phyloP scores from a whole-genome alignment of 805 yeast genomes.

The Suhomyces prunicola region DNA sequence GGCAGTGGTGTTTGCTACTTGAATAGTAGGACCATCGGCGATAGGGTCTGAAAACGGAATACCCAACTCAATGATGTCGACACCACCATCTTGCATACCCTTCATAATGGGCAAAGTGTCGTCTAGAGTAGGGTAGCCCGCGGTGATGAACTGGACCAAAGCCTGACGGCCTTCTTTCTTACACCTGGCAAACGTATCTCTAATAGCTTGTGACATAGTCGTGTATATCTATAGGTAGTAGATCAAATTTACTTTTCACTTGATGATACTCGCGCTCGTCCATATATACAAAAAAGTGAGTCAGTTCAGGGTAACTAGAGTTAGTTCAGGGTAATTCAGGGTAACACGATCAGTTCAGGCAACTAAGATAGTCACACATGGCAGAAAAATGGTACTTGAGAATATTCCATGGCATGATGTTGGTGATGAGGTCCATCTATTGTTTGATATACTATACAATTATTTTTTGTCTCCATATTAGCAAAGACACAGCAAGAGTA shows the following conservation, averaged over 20 bases:
- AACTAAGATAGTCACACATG: background rate
- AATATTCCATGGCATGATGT: background rate
- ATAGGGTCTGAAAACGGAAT: slow-evolving; percentile 97
- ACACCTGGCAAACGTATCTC: slow-evolving; percentile 59
- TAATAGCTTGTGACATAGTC: slow-evolving; percentile 50
- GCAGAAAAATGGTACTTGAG: background rate
- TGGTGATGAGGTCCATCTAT: background rate
- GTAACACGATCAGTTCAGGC: slow-evolving; percentile 1
- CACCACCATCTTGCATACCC: slow-evolving; percentile 94
- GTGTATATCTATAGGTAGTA: background rate
- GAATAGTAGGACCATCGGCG: slow-evolving; percentile 98
- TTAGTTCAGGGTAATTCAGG: slow-evolving; percentile 3
- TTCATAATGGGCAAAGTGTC: slow-evolving; percentile 84
- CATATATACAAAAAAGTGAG: slow-evolving; percentile 12
- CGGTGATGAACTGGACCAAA: slow-evolving; percentile 87
- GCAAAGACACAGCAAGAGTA: background rate
- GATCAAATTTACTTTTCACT: background rate
- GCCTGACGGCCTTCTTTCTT: slow-evolving; percentile 75
- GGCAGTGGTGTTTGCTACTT: slow-evolving; percentile 80
- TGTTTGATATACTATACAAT: background rate
- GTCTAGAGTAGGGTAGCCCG: slow-evolving; percentile 85
- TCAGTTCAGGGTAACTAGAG: slow-evolving; percentile 30
- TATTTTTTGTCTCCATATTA: background rate
- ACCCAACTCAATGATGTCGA: slow-evolving; percentile 91
- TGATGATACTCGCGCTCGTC: background rate